Percentiles rank a stretch among this genome's conserved stretches.
These are phyloP conservation scores for Albifimbria verrucaria DNA, from an alignment of 2,329 filamentous ascomycete species.

Conservation along the genomic window DNA sequence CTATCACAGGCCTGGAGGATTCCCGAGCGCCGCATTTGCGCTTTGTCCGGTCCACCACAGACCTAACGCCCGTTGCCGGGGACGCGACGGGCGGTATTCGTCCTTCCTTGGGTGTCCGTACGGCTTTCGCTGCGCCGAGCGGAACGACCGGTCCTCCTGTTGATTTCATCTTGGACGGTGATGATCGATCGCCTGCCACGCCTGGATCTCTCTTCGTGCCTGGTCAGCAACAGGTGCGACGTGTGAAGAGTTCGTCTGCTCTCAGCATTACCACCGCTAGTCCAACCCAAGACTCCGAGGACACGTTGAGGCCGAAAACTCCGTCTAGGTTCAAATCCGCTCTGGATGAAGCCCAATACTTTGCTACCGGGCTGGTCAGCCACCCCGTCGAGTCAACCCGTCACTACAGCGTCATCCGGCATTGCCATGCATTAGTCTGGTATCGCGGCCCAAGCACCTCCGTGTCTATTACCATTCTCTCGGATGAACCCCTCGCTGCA, in stretches of 20 bases:
- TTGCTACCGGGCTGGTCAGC: constrained; percentile 61
- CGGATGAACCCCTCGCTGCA: constrained; percentile 51
- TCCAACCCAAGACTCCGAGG: not conserved
- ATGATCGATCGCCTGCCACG: not conserved
- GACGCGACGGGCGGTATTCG: constrained; percentile 12
- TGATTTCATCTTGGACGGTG: not conserved
- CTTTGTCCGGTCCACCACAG: constrained; percentile 20
- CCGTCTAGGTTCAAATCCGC: constrained; percentile 42
- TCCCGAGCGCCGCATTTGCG: constrained; percentile 14
- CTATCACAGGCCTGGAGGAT: not conserved
- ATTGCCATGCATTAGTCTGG: constrained; percentile 61
- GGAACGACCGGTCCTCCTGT: constrained; percentile 5
- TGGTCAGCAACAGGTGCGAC: constrained; percentile 13
- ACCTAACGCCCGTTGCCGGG: constrained; percentile 17
- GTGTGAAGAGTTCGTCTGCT: constrained; percentile 29
- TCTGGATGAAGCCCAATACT: constrained; percentile 58
- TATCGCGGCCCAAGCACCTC: constrained; percentile 64
- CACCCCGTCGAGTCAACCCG: constrained; percentile 63
- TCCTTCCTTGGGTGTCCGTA: not conserved
- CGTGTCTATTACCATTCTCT: constrained; percentile 62
- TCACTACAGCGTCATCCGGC: constrained; percentile 64
- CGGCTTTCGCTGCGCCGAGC: not conserved
- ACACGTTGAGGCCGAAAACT: constrained; percentile 13
- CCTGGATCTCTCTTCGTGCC: not conserved
- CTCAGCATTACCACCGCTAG: constrained; percentile 13